A percentile compares a stretch with the other conserved stretches of the same genome.
These are phyloP conservation scores for Ramichloridium luteum DNA, from an alignment of 2,329 filamentous ascomycete genomes.

Conservation along the genomic window DNA sequence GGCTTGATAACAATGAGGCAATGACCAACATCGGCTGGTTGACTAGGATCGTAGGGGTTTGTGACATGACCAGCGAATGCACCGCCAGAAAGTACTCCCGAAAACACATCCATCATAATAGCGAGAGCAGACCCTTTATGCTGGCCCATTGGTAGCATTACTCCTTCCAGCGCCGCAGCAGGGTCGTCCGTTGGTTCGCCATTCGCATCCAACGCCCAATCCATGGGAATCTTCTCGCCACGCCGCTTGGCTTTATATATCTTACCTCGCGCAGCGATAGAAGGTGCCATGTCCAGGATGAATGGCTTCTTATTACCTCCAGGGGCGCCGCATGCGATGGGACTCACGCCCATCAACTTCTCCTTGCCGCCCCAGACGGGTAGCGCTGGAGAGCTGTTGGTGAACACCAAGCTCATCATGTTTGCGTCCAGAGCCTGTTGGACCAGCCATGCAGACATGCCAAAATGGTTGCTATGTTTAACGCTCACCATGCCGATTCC, in stretches of 20 bases:
- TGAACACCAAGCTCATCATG: slow-evolving; percentile 51
- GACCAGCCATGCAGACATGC: slow-evolving; percentile 72
- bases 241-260: slow-evolving; percentile 57
- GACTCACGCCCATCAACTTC: slow-evolving; percentile 62
- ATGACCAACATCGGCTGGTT: slow-evolving; percentile 32
- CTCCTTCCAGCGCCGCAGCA: slow-evolving; percentile 55
- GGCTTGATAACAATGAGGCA: slow-evolving; percentile 27
- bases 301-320: slow-evolving; percentile 49
- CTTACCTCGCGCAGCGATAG: slow-evolving; percentile 57
- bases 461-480: slow-evolving; percentile 70
- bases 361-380: slow-evolving; percentile 57
- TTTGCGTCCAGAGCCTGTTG: slow-evolving; percentile 61
- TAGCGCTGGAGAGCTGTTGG: slow-evolving; percentile 54
- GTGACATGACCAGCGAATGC: slow-evolving; percentile 70
- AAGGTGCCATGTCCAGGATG: slow-evolving; percentile 64
- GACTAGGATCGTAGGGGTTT: slow-evolving; percentile 54
- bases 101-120: slow-evolving; percentile 78
- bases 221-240: slow-evolving; percentile 55
- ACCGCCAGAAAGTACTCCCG: slow-evolving; percentile 62
- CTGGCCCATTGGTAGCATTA: slow-evolving; percentile 78
- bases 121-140: slow-evolving; percentile 67
- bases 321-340: slow-evolving; percentile 64
- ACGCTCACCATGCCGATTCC: slow-evolving; percentile 68
- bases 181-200: slow-evolving; percentile 47
- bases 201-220: slow-evolving; percentile 65